A percentile compares a stretch with the other conserved stretches of the same genome.
Evolutionary conservation across 2,329 filamentous ascomycete species (phyloP).

Genomic region (Sclerotinia spermophila): DNA sequence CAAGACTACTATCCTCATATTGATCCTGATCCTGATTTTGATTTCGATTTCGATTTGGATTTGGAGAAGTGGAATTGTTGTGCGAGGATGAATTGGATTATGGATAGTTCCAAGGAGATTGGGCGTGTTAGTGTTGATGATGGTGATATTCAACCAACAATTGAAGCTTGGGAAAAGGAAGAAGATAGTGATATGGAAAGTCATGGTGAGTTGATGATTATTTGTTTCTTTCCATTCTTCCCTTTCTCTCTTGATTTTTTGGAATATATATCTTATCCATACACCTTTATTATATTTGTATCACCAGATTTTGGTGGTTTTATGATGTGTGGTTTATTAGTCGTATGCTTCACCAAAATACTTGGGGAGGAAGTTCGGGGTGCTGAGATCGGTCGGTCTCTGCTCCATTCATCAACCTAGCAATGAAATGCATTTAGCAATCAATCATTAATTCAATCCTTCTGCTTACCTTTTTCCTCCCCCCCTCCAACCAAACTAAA

Average conservation of each 20-base stretch:
- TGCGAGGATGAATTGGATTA: slow-evolving; percentile 12
- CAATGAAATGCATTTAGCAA: too few species aligned
- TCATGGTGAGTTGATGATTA: slow-evolving; percentile 3
- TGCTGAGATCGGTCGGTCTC: neutral
- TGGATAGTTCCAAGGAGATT: neutral
- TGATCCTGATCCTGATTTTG: neutral
- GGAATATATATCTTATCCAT: too few species aligned
- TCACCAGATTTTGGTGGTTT: neutral
- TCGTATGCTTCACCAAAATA: too few species aligned
- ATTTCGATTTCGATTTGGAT: neutral
- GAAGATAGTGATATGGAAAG: slow-evolving; percentile 3
- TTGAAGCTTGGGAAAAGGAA: slow-evolving; percentile 7
- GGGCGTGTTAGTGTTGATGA: too few species aligned
- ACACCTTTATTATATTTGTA: neutral
- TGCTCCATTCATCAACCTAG: neutral
- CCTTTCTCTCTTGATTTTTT: too few species aligned
- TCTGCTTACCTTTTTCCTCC: neutral
- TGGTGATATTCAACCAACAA: neutral
- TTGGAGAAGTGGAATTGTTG: slow-evolving; percentile 18
- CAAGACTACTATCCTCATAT: neutral
- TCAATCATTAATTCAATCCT: neutral
- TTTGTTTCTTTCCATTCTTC: too few species aligned
- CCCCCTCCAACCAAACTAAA: neutral
- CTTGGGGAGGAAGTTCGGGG: neutral
- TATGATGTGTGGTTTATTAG: neutral